Base-by-base conservation (phyloP, 2,329 filamentous ascomycete genomes). In the Exophiala dermatitidis region DNA sequence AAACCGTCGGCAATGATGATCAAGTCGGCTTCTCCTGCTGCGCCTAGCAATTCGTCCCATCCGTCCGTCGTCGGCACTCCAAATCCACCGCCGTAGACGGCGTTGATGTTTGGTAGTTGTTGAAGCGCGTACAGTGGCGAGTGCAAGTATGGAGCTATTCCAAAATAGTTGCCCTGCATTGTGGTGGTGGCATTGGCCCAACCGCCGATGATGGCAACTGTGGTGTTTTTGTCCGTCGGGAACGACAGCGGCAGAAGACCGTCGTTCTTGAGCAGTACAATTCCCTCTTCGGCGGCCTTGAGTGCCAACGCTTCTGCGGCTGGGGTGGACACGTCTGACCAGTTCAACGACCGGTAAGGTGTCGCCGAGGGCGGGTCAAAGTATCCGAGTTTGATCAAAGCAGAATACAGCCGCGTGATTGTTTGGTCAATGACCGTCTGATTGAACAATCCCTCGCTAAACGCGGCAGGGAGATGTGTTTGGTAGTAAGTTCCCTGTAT, bases 151-250 rank as follows among this genome's bases (percentile, higher is more conserved):
- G 79, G 78, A 0, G 82, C 72, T 2, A 72, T 66, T 30, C 81
- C 81, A 53, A 64, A 71, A 66, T 85, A 84, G 60, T 80, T 80
- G 0, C 81, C 81, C 47, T 78, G 77, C 69, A 84, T 74, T 54
- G 82, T 74, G 3, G 67, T 69, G 0, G 78, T 79, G 4, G 77
- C 77, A 48, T 80, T 80, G 2, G 77, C 79, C 74, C 79, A 84
- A 44, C 74, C 74, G 0, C 81, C 81, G 30, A 84, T 69, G 41
- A 84, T 67, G 0, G 77, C 80, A 2, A 84, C 69, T 4, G 67
- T 72, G 6, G 66, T 66, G 40, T 66, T 68, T 2, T 64, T 66
- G 10, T 60, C 64, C 10, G 69, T 63, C 3, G 64, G 61, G 3
- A 71, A 61, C 2, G 64, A 46, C 3, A 79, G 63, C 0, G 77